Conservation (phyloP, 371 early-diverging fungal species). For the Parasitella parasitica region DNA sequence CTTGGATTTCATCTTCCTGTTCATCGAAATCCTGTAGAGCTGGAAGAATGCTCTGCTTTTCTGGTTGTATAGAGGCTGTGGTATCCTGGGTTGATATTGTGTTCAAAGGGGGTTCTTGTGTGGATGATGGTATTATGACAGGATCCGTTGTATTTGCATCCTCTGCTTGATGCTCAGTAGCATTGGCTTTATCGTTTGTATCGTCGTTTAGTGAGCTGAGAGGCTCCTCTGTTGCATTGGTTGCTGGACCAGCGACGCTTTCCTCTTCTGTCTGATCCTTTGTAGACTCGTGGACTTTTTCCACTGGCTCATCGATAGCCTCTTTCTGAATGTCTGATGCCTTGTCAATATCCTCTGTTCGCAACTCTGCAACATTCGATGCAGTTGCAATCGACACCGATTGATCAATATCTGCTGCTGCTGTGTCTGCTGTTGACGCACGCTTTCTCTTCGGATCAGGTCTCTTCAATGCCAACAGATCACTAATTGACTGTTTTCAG, state of each 20-base stretch:
- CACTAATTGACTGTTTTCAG: not conserved
- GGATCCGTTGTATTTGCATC: not conserved
- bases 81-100: no score
- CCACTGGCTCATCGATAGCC: not conserved
- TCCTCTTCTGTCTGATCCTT: no score
- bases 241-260: no score
- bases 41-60: not conserved
- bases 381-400: not conserved
- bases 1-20: constrained; percentile 1
- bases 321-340: not conserved
- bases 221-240: not conserved
- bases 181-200: not conserved
- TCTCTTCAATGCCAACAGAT: not conserved
- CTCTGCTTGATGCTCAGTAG: not conserved
- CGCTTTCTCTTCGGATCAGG: not conserved
- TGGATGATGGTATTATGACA: not conserved
- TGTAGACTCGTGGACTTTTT: no score
- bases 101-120: not conserved
- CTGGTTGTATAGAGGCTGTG: not conserved
- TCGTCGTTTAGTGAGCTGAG: not conserved
- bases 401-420: not conserved
- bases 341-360: not conserved
- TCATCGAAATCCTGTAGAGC: not conserved
- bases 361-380: no score
- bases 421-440: not conserved